Percentiles rank a stretch among this genome's conserved stretches.
These are phyloP conservation scores for Nicotiana tabacum DNA, from an alignment of 257 asterid genomes.

Conservation along the genomic window DNA sequence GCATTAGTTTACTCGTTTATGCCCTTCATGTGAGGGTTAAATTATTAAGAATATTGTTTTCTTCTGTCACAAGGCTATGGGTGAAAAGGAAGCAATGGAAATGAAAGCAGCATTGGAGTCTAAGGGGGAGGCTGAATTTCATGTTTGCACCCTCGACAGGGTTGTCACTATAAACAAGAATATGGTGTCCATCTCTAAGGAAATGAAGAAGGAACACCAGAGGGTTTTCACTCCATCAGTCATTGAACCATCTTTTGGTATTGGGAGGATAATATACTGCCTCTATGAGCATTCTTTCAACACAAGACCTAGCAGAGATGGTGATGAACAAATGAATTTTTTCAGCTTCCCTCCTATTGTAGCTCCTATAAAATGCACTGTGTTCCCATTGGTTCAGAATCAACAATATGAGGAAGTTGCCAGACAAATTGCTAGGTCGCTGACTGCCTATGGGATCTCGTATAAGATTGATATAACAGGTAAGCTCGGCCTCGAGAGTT, in stretches of 20 bases:
- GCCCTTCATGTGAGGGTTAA: not conserved
- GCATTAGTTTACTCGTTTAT: not conserved
- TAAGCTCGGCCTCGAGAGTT: slow-evolving; percentile 15
- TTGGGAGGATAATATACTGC: slow-evolving; percentile 84
- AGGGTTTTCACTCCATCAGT: slow-evolving; percentile 86
- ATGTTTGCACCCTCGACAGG: slow-evolving; percentile 62
- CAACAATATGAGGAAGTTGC: slow-evolving; percentile 71
- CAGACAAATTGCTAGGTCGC: slow-evolving; percentile 48
- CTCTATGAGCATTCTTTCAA: slow-evolving; percentile 78
- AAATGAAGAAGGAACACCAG: slow-evolving; percentile 71
- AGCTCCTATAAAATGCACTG: slow-evolving; percentile 90
- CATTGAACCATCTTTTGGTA: slow-evolving; percentile 90
- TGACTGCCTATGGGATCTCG: slow-evolving; percentile 64
- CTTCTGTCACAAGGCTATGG: slow-evolving; percentile 52
- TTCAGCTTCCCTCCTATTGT: slow-evolving; percentile 75
- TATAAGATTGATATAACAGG: slow-evolving; percentile 83
- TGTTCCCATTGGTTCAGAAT: slow-evolving; percentile 84
- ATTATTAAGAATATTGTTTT: not conserved
- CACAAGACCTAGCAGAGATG: slow-evolving; percentile 61
- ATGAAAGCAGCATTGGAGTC: slow-evolving; percentile 57
- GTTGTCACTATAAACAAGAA: slow-evolving; percentile 57
- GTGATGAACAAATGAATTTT: slow-evolving; percentile 74
- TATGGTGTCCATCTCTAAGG: slow-evolving; percentile 74
- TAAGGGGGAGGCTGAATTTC: slow-evolving; percentile 61
- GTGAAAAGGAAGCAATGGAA: slow-evolving; percentile 71